phyloP scores from a whole-genome alignment of 176 grass and related monocot genomes.

The Rhynchospora tenuis region DNA sequence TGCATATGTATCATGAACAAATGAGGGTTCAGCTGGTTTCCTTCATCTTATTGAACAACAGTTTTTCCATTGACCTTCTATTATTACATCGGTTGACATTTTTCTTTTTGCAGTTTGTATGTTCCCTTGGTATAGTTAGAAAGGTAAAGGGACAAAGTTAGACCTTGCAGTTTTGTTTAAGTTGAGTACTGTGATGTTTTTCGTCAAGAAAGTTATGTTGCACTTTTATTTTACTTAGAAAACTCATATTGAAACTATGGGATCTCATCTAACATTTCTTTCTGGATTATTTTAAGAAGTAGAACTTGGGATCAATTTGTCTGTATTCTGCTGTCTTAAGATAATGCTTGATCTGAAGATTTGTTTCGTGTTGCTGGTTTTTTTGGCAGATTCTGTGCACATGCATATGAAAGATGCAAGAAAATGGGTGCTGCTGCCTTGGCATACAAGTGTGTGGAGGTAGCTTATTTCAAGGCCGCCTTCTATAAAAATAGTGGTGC shows the following conservation, averaged over 20 bases:
- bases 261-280: constrained; percentile 4
- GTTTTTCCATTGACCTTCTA: not conserved
- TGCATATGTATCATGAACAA: constrained; percentile 22
- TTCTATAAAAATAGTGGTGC: constrained; percentile 74
- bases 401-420: constrained; percentile 70
- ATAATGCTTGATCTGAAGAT: not conserved
- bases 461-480: constrained; percentile 84
- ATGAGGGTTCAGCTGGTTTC: not conserved
- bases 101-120: constrained; percentile 10
- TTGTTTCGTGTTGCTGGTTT: not conserved
- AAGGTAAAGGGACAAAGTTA: not conserved
- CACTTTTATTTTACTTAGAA: no score
- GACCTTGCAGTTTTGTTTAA: no score
- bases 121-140: not conserved
- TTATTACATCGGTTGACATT: not conserved
- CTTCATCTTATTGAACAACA: not conserved
- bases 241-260: no score
- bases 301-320: constrained; percentile 16
- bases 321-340: constrained; percentile 2
- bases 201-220: no score
- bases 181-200: no score
- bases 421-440: constrained; percentile 81
- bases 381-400: constrained; percentile 64
- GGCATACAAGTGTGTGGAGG: constrained; percentile 96
- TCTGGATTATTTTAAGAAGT: constrained; percentile 3